Evolutionary conservation across 352 stramenopile genomes (phyloP).

Genomic region (Phytophthora syringae): DNA sequence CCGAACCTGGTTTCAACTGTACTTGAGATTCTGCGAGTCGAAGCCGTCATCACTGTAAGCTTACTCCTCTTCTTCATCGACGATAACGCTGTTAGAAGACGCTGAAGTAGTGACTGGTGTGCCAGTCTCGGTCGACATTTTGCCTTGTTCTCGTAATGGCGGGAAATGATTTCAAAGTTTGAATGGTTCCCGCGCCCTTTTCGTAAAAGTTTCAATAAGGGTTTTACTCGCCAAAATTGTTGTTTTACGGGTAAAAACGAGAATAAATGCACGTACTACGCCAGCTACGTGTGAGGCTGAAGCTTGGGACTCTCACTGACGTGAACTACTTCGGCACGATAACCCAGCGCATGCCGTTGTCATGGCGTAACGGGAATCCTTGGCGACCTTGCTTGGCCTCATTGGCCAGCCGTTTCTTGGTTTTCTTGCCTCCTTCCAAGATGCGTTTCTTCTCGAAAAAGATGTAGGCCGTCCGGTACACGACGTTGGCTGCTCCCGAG

Average conservation of each 20-base stretch:
- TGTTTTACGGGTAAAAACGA: not conserved
- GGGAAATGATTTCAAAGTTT: slow-evolving; percentile 7
- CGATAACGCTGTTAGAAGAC: not conserved
- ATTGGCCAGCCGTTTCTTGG: slow-evolving; percentile 48
- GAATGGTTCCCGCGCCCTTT: not conserved
- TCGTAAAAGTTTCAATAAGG: no score
- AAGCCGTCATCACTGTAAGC: slow-evolving; percentile 25
- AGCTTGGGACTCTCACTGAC: not conserved
- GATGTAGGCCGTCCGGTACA: slow-evolving; percentile 54
- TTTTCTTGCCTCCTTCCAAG: slow-evolving; percentile 46
- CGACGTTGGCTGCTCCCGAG: slow-evolving; percentile 54
- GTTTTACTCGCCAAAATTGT: no score
- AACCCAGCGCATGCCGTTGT: slow-evolving; percentile 30
- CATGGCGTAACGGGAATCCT: slow-evolving; percentile 27
- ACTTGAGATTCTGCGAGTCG: slow-evolving; percentile 20
- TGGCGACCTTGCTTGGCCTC: slow-evolving; percentile 20
- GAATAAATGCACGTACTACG: not conserved
- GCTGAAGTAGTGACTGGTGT: not conserved
- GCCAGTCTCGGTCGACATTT: not conserved
- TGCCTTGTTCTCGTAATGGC: not conserved
- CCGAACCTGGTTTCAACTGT: slow-evolving; percentile 47
- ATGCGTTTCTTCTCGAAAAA: slow-evolving; percentile 71
- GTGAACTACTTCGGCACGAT: slow-evolving; percentile 8
- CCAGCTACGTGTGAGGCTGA: slow-evolving; percentile 6
- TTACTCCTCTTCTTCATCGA: slow-evolving; percentile 5